Percentiles rank a stretch among this genome's conserved stretches.
Conservation (phyloP, 345 rosid genomes). For the Cardamine occulta region DNA sequence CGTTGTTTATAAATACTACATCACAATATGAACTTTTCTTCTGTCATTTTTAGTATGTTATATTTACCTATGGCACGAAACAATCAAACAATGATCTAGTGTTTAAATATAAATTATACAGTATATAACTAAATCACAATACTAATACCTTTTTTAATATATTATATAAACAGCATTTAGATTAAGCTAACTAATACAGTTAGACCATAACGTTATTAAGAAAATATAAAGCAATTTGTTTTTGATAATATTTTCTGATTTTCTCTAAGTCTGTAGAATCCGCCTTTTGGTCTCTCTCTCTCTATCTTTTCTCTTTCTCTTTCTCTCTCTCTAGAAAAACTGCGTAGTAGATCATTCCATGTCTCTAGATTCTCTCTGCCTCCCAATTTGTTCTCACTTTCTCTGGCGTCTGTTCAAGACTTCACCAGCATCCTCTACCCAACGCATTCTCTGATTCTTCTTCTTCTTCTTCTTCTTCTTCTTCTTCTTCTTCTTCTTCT, state of each 20-base stretch:
- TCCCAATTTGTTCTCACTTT: constrained; percentile 39
- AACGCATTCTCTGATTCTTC: constrained; percentile 21
- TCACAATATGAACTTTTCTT: neutral
- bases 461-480: neutral
- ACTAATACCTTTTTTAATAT: neutral
- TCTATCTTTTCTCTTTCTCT: constrained; percentile 9
- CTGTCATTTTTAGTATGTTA: neutral
- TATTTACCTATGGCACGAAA: neutral
- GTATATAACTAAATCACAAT: neutral
- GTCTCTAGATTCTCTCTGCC: constrained; percentile 47
- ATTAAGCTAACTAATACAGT: neutral
- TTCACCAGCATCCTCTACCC: neutral
- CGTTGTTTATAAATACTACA: neutral
- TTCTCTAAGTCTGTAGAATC: constrained; percentile 38
- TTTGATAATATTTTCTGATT: neutral
- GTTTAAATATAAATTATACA: neutral
- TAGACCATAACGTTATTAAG: neutral
- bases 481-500: neutral
- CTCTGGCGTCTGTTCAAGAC: constrained; percentile 22
- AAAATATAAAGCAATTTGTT: neutral
- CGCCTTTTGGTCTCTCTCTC: constrained; percentile 42
- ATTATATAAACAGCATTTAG: neutral
- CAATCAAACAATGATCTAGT: no score
- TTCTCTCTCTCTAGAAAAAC: constrained; percentile 42
- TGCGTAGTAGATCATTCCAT: constrained; percentile 48